Conservation (phyloP, 352 stramenopile species). For the Phytophthora agathidicida region DNA sequence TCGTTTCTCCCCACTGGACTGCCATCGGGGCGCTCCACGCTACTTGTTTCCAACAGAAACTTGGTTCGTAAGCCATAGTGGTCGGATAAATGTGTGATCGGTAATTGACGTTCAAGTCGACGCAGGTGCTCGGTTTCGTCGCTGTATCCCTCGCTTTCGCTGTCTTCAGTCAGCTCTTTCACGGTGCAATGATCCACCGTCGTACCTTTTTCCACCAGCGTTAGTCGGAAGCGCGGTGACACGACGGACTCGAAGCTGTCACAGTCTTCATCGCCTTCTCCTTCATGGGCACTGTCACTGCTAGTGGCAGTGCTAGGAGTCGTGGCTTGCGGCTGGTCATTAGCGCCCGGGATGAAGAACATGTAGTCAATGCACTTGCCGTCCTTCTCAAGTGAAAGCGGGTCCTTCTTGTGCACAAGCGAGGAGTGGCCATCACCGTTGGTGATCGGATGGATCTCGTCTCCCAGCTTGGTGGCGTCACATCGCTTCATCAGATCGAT, state of each 20-base stretch:
- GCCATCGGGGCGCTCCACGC: slow-evolving; percentile 54
- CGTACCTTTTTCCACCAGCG: slow-evolving; percentile 47
- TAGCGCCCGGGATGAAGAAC: slow-evolving; percentile 65
- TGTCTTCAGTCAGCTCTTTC: slow-evolving; percentile 35
- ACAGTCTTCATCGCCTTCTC: slow-evolving; percentile 27
- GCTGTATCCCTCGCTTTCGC: slow-evolving; percentile 15
- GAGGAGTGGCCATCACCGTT: slow-evolving; percentile 80
- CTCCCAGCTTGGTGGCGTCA: slow-evolving; percentile 52
- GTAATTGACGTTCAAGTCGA: slow-evolving; percentile 31
- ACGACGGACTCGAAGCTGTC: slow-evolving; percentile 14
- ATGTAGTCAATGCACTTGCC: slow-evolving; percentile 91
- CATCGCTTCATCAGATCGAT: slow-evolving; percentile 77
- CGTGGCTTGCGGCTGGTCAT: slow-evolving; percentile 22
- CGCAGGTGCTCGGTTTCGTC: slow-evolving; percentile 22
- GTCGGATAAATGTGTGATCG: slow-evolving; percentile 83
- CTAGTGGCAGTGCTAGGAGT: slow-evolving; percentile 10
- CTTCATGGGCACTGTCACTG: slow-evolving; percentile 16
- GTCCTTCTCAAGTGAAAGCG: slow-evolving; percentile 52
- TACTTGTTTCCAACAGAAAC: slow-evolving; percentile 55
- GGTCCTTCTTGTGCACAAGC: slow-evolving; percentile 57
- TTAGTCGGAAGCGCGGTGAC: slow-evolving; percentile 41
- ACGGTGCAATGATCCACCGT: slow-evolving; percentile 66
- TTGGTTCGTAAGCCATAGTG: slow-evolving; percentile 70
- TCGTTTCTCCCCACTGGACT: slow-evolving; percentile 27
- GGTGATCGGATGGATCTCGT: slow-evolving; percentile 72